phyloP scores from a whole-genome alignment of 768 basidiomycete species.

The Boletus eberwhitei region DNA sequence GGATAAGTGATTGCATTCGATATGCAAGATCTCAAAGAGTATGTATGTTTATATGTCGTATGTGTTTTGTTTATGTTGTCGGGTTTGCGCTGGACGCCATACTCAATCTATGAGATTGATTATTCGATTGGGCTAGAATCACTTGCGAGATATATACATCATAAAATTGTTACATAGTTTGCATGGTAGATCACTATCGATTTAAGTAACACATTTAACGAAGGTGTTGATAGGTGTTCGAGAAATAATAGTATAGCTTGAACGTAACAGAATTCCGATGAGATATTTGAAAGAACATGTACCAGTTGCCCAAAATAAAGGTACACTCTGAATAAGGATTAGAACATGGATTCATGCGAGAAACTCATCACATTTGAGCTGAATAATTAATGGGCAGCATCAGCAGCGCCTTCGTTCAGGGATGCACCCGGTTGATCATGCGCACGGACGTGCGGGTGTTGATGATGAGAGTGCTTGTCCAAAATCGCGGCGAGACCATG shows the following conservation, averaged over 20 bases:
- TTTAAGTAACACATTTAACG: not conserved
- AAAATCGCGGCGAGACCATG: slow-evolving; percentile 30
- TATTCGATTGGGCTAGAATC: not conserved
- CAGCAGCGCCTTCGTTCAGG: not conserved
- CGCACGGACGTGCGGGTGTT: not conserved
- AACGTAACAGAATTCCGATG: not conserved
- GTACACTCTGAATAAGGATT: not conserved
- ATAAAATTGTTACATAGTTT: not conserved
- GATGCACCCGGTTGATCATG: slow-evolving; percentile 1
- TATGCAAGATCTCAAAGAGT: not conserved
- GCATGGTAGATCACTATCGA: not conserved
- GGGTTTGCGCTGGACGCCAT: slow-evolving; percentile 13
- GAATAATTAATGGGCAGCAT: not conserved
- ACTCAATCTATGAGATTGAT: not conserved
- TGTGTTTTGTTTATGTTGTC: slow-evolving; percentile 9
- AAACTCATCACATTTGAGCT: not conserved
- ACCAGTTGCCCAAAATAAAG: not conserved
- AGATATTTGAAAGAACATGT: not conserved
- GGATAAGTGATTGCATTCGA: slow-evolving; percentile 13
- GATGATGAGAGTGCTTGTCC: slow-evolving; percentile 28
- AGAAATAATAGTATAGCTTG: not conserved
- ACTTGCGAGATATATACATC: not conserved
- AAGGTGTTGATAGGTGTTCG: not conserved
- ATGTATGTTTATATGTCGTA: not conserved
- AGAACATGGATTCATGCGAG: not conserved